Evolutionary conservation across 2,329 filamentous ascomycete genomes (phyloP).

Genomic region (Pestalotiopsis sp.): DNA sequence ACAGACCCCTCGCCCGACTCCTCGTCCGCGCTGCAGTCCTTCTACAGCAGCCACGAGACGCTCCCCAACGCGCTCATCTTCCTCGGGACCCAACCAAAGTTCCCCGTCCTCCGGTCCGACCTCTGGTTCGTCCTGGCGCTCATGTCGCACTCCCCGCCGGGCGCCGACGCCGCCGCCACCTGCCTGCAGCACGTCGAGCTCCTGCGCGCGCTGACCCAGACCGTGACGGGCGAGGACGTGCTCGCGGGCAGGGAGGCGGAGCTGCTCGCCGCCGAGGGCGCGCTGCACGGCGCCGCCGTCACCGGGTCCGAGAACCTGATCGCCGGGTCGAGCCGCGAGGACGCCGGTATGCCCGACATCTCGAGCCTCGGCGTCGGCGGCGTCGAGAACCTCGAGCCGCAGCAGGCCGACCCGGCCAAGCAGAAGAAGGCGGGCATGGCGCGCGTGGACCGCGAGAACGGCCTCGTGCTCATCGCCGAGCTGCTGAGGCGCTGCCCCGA

Average conservation of each 20-base stretch:
- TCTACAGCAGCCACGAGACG: conserved; percentile 48
- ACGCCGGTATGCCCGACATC: not conserved
- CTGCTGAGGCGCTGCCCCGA: conserved; percentile 48
- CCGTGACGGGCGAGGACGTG: conserved; percentile 49
- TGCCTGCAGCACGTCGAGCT: conserved; percentile 46
- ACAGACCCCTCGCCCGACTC: not conserved
- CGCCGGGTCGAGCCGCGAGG: not conserved
- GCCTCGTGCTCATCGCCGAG: conserved; percentile 59
- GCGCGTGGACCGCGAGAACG: conserved; percentile 62
- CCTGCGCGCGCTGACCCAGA: conserved; percentile 45
- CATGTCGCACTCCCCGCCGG: conserved; percentile 55
- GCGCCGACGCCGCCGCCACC: conserved; percentile 46
- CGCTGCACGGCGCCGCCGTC: not conserved
- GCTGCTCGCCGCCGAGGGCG: conserved; percentile 8
- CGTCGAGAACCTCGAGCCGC: conserved; percentile 39
- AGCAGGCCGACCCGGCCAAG: conserved; percentile 46
- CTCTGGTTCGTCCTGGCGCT: conserved; percentile 65
- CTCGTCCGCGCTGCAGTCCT: conserved; percentile 24
- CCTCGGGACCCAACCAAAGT: conserved; percentile 59
- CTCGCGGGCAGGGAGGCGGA: conserved; percentile 12
- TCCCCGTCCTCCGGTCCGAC: conserved; percentile 61
- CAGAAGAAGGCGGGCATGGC: conserved; percentile 45
- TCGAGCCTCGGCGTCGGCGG: not conserved
- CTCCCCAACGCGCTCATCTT: conserved; percentile 49
- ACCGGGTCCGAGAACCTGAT: conserved; percentile 1